Percentiles rank a stretch among this genome's conserved stretches.
phyloP scores from a whole-genome alignment of 768 basidiomycete species.

The Boletus subcaerulescens region DNA sequence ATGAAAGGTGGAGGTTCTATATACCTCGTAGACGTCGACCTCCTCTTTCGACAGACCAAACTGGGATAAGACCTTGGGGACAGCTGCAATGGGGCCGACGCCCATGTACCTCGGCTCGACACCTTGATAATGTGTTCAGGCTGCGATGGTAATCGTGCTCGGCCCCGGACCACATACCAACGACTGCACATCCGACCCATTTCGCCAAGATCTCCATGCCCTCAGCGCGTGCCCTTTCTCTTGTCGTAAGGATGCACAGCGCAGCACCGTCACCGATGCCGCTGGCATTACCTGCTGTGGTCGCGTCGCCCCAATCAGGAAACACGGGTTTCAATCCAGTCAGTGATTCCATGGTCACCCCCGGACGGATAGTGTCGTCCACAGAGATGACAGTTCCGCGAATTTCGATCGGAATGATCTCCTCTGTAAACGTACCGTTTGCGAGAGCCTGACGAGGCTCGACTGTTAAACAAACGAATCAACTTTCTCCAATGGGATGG shows the following conservation, averaged over 20 bases:
- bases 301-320: constrained; percentile 70
- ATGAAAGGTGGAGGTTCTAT: constrained; percentile 1
- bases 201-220: constrained; percentile 81
- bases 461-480: background rate
- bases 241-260: constrained; percentile 75
- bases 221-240: constrained; percentile 70
- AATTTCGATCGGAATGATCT: constrained; percentile 86
- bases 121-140: constrained; percentile 37
- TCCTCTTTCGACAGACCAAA: constrained; percentile 67
- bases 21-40: constrained; percentile 72
- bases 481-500: background rate
- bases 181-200: constrained; percentile 73
- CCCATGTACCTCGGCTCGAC: constrained; percentile 81
- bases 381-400: constrained; percentile 61
- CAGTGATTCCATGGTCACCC: constrained; percentile 77
- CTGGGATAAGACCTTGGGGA: constrained; percentile 64
- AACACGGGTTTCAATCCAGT: constrained; percentile 84
- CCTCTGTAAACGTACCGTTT: constrained; percentile 73
- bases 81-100: constrained; percentile 66
- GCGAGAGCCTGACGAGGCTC: constrained; percentile 49
- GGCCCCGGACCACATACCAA: constrained; percentile 47
- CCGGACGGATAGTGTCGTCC: constrained; percentile 87
- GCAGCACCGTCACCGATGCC: constrained; percentile 94
- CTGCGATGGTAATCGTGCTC: background rate
- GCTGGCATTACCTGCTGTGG: constrained; percentile 84